Evolutionary conservation across 495 filamentous ascomycete genomes (phyloP).

Genomic region (Penicillium roqueforti): DNA sequence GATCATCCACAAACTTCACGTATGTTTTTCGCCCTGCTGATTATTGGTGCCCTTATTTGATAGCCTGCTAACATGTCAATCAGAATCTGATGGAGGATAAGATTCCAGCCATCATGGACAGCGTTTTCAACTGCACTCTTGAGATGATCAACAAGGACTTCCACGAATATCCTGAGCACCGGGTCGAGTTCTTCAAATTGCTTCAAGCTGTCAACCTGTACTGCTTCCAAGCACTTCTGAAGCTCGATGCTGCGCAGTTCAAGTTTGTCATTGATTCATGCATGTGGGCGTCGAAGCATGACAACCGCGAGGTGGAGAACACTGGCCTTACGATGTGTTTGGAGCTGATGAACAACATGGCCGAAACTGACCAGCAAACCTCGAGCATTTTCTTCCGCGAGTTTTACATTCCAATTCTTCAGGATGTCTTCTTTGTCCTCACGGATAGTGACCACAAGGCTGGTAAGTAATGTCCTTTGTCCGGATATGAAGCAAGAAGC

Average conservation of each 20-base stretch:
- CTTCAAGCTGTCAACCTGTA: slow-evolving; percentile 92
- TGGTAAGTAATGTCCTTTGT: slow-evolving; percentile 40
- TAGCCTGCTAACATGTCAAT: not conserved
- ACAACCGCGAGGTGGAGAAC: slow-evolving; percentile 96
- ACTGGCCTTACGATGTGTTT: slow-evolving; percentile 99
- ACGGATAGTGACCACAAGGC: slow-evolving; percentile 98
- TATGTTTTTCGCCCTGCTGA: slow-evolving; percentile 47
- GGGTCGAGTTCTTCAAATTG: slow-evolving; percentile 97
- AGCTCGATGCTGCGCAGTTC: slow-evolving; percentile 91
- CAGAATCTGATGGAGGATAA: slow-evolving; percentile 95
- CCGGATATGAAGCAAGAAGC: not conserved
- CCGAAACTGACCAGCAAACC: slow-evolving; percentile 79
- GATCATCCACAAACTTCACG: slow-evolving; percentile 91
- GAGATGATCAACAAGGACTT: slow-evolving; percentile 99
- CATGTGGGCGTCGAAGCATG: slow-evolving; percentile 99
- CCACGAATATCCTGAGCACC: slow-evolving; percentile 96
- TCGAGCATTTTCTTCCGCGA: slow-evolving; percentile 95
- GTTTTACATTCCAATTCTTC: slow-evolving; percentile 90
- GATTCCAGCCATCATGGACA: slow-evolving; percentile 95
- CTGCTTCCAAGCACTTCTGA: slow-evolving; percentile 91
- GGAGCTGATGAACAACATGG: slow-evolving; percentile 96
- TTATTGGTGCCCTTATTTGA: not conserved
- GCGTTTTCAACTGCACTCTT: slow-evolving; percentile 96
- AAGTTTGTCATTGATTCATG: slow-evolving; percentile 99
- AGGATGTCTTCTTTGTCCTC: slow-evolving; percentile 97